A percentile compares a stretch with the other conserved stretches of the same genome.
These are phyloP conservation scores for Aspergillus fructus DNA, from an alignment of 2,329 filamentous ascomycete genomes.

Conservation along the genomic window DNA sequence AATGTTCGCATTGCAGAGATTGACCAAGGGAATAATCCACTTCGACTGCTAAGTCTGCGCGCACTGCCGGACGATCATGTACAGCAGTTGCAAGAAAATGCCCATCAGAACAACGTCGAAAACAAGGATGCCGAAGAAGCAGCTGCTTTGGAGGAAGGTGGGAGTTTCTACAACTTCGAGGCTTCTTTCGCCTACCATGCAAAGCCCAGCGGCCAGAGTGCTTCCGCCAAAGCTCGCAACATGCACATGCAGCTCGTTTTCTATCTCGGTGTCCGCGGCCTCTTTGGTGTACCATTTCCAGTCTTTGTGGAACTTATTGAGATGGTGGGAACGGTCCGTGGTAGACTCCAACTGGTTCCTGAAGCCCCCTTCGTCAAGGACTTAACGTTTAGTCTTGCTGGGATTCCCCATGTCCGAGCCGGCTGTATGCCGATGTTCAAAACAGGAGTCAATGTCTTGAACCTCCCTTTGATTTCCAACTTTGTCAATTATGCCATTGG, in stretches of 20 bases:
- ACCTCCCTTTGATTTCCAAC: conserved; percentile 88
- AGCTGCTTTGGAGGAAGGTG: conserved; percentile 84
- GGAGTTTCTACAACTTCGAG: conserved; percentile 90
- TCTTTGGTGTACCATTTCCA: conserved; percentile 84
- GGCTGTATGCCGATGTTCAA: conserved; percentile 92
- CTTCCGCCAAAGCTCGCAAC: conserved; percentile 82
- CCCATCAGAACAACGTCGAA: conserved; percentile 75
- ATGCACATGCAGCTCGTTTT: conserved; percentile 98
- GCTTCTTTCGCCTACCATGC: conserved; percentile 90
- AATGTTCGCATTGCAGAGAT: conserved; percentile 95
- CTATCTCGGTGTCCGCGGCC: conserved; percentile 83
- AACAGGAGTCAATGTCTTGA: conserved; percentile 84
- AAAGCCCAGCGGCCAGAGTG: conserved; percentile 66
- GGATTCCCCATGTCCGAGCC: conserved; percentile 82
- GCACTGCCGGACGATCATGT: conserved; percentile 82
- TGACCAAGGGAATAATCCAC: conserved; percentile 85
- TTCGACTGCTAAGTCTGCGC: conserved; percentile 82
- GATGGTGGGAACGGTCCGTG: conserved; percentile 81
- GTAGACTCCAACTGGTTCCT: conserved; percentile 81
- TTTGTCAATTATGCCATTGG: conserved; percentile 96
- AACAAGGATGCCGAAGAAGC: conserved; percentile 83
- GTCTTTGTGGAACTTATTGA: conserved; percentile 88
- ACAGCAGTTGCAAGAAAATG: conserved; percentile 75
- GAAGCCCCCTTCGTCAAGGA: conserved; percentile 91
- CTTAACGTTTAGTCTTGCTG: conserved; percentile 91